Evolutionary conservation across 2,329 filamentous ascomycete genomes (phyloP).

Genomic region (Arachnomyces sp.): DNA sequence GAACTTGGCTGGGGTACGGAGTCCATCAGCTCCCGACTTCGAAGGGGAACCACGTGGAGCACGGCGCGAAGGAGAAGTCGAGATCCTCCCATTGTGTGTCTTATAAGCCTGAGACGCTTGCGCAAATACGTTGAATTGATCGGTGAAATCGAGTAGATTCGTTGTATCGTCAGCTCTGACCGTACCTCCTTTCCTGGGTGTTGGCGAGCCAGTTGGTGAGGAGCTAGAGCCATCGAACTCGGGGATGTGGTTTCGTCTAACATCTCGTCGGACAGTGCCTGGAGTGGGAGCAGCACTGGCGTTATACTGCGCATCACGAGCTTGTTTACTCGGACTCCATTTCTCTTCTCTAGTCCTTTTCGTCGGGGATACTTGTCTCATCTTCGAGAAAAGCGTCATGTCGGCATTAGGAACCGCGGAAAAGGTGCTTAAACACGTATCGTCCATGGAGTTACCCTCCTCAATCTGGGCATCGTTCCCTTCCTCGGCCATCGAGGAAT

Average conservation of each 20-base stretch:
- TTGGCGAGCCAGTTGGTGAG: constrained; percentile 30
- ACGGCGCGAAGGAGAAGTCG: constrained; percentile 31
- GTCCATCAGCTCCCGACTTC: constrained; percentile 29
- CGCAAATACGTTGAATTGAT: constrained; percentile 55
- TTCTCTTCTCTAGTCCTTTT: constrained; percentile 37
- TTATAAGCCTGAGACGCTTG: constrained; percentile 40
- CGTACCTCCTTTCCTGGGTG: constrained; percentile 41
- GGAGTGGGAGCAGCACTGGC: constrained; percentile 35
- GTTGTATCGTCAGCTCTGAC: constrained; percentile 51
- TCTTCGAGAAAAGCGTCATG: constrained; percentile 70
- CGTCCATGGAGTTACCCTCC: constrained; percentile 30
- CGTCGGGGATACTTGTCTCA: constrained; percentile 55
- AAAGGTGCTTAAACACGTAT: constrained; percentile 66
- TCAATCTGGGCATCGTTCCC: constrained; percentile 24
- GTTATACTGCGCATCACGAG: constrained; percentile 11
- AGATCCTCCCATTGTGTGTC: constrained; percentile 21
- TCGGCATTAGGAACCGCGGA: constrained; percentile 71
- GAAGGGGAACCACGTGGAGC: constrained; percentile 31
- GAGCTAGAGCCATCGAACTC: constrained; percentile 22
- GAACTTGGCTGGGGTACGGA: constrained; percentile 43
- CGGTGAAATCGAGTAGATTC: constrained; percentile 82
- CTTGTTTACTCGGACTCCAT: constrained; percentile 36
- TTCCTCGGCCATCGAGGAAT: constrained; percentile 14
- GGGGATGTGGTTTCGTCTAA: constrained; percentile 21
- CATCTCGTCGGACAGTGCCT: constrained; percentile 36